phyloP scores from a whole-genome alignment of 2,329 filamentous ascomycete species.

The Fusarium sp. region DNA sequence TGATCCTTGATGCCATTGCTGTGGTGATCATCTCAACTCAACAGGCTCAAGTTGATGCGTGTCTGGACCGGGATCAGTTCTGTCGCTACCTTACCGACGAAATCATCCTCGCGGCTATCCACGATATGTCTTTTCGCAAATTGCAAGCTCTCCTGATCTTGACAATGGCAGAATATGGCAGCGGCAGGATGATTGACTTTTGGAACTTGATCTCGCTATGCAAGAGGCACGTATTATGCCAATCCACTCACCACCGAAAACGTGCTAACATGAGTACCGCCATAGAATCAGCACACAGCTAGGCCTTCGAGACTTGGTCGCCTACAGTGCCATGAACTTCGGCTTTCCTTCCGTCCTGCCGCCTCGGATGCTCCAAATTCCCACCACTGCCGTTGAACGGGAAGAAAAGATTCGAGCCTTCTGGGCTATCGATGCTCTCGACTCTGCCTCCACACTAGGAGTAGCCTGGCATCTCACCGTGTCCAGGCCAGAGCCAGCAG shows the following conservation, averaged over 20 bases:
- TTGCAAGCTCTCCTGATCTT: slow-evolving; percentile 14
- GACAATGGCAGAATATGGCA: slow-evolving; percentile 13
- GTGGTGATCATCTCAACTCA: slow-evolving; percentile 4
- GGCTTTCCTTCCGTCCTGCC: slow-evolving; percentile 8
- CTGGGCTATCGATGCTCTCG: slow-evolving; percentile 17
- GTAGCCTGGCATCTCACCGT: slow-evolving; percentile 10
- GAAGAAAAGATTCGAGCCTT: slow-evolving; percentile 22
- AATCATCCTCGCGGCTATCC: background rate
- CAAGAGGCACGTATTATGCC: slow-evolving; percentile 1
- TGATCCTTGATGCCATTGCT: slow-evolving; percentile 15
- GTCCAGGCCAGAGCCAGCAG: slow-evolving; percentile 8
- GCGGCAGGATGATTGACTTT: slow-evolving; percentile 9
- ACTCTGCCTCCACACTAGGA: slow-evolving; percentile 8
- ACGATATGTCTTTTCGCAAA: slow-evolving; percentile 2
- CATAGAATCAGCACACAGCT: slow-evolving; percentile 18
- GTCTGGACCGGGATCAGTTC: background rate
- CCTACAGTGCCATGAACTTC: slow-evolving; percentile 16
- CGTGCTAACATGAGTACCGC: background rate
- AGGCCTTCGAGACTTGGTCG: slow-evolving; percentile 7
- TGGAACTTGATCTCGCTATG: slow-evolving; percentile 15
- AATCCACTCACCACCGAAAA: background rate
- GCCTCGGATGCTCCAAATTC: slow-evolving; percentile 7
- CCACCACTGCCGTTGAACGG: slow-evolving; percentile 1
- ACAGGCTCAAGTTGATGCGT: background rate
- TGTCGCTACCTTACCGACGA: background rate